phyloP scores from a whole-genome alignment of 768 basidiomycete genomes.

The Baorangia bicolor region DNA sequence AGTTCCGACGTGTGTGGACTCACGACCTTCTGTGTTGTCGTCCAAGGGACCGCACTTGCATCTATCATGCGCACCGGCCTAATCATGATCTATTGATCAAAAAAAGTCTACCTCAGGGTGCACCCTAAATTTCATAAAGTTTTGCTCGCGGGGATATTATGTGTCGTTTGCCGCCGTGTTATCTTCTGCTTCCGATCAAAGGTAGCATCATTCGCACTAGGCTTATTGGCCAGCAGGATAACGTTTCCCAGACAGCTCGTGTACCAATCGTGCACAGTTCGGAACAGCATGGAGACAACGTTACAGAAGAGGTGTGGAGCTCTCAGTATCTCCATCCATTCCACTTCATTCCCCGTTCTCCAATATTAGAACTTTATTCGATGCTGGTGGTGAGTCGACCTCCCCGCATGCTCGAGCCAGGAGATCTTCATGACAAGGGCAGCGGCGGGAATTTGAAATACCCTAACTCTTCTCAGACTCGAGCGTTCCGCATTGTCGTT shows the following conservation, averaged over 20 bases:
- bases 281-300: conserved; percentile 26
- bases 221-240: conserved; percentile 15
- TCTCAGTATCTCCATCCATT: conserved; percentile 1
- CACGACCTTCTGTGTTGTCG: conserved; percentile 9
- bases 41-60: conserved; percentile 9
- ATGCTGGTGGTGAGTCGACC: not conserved
- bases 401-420: conserved; percentile 10
- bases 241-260: conserved; percentile 20
- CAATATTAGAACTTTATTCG: conserved; percentile 14
- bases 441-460: conserved; percentile 30
- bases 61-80: conserved; percentile 7
- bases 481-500: not conserved
- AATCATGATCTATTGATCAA: conserved; percentile 16
- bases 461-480: conserved; percentile 20
- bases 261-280: conserved; percentile 7
- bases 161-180: conserved; percentile 21
- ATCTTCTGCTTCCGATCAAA: conserved; percentile 28
- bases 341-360: not conserved
- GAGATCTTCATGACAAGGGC: conserved; percentile 18
- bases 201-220: conserved; percentile 8
- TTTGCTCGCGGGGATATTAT: conserved; percentile 32
- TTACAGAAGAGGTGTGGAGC: conserved; percentile 23
- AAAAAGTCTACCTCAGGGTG: conserved; percentile 28
- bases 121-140: conserved; percentile 30
- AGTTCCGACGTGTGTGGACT: conserved; percentile 18